A percentile compares a stretch with the other conserved stretches of the same genome.
phyloP scores from a whole-genome alignment of 768 basidiomycete species.

The Pleurotus pulmonarius region DNA sequence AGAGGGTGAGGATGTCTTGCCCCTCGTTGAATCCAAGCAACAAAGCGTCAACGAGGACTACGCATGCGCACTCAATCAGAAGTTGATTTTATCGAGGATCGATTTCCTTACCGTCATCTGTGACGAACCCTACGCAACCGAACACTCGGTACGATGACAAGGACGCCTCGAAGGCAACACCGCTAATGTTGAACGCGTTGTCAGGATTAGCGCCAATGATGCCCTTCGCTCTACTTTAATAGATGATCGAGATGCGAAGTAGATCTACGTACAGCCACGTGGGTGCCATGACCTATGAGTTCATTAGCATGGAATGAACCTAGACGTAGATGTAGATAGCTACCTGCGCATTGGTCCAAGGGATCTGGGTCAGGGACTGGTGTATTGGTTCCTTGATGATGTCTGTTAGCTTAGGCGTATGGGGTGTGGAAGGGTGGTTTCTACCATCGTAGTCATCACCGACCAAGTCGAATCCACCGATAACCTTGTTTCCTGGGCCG shows the following conservation, averaged over 20 bases:
- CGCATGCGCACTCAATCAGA: neutral
- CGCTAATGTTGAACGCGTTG: slow-evolving; percentile 64
- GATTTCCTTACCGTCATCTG: slow-evolving; percentile 43
- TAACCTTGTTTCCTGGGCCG: slow-evolving; percentile 49
- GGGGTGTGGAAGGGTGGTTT: neutral
- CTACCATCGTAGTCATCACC: slow-evolving; percentile 49
- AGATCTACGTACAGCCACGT: slow-evolving; percentile 40
- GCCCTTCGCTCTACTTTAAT: slow-evolving; percentile 26
- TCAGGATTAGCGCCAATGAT: slow-evolving; percentile 60
- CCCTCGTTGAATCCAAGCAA: slow-evolving; percentile 48
- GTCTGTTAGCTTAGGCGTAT: neutral
- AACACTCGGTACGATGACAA: slow-evolving; percentile 57
- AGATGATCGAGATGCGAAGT: slow-evolving; percentile 18
- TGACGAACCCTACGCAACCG: slow-evolving; percentile 49
- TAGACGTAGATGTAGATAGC: slow-evolving; percentile 9
- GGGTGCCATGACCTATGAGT: slow-evolving; percentile 43
- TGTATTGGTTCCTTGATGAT: slow-evolving; percentile 33
- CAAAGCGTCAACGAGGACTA: slow-evolving; percentile 44
- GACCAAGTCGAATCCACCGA: slow-evolving; percentile 56
- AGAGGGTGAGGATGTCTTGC: slow-evolving; percentile 61
- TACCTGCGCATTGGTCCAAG: slow-evolving; percentile 46
- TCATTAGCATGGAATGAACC: neutral
- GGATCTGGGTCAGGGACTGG: slow-evolving; percentile 51
- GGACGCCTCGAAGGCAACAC: slow-evolving; percentile 61
- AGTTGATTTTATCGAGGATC: neutral